phyloP scores from a whole-genome alignment of 768 basidiomycete genomes.

The Multifurca ochricompacta region DNA sequence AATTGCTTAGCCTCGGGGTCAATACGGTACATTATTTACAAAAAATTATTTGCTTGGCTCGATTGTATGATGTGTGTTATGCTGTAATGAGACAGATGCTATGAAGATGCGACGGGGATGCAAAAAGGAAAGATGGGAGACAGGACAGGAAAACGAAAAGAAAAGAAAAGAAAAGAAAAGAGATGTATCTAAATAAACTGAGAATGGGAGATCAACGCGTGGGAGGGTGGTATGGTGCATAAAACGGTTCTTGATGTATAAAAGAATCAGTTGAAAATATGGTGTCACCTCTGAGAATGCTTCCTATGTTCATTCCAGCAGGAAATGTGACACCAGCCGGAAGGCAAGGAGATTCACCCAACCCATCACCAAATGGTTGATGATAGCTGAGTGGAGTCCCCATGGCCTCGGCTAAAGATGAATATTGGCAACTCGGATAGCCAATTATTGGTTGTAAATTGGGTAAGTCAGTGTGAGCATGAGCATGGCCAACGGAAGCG shows the following conservation, averaged over 20 bases:
- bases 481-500: not conserved
- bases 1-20: not conserved
- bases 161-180: not conserved
- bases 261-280: not conserved
- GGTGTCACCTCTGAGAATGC: not conserved
- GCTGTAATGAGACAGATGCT: not conserved
- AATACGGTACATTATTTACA: slow-evolving; percentile 1
- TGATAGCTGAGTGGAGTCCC: slow-evolving; percentile 5
- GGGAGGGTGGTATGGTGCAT: not conserved
- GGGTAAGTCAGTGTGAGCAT: not conserved
- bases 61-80: not conserved
- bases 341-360: slow-evolving; percentile 2
- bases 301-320: slow-evolving; percentile 2
- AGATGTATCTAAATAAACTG: too few species aligned
- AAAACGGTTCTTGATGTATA: not conserved
- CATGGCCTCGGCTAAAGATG: slow-evolving; percentile 4
- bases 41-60: not conserved
- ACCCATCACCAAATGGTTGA: slow-evolving; percentile 13
- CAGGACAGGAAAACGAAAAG: not conserved
- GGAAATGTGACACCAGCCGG: not conserved
- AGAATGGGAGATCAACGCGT: not conserved
- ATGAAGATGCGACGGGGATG: not conserved
- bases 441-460: not conserved
- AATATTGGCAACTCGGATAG: not conserved
- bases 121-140: not conserved